Conservation (phyloP, 2,329 filamentous ascomycete species). For the Cladophialophora exuberans region DNA sequence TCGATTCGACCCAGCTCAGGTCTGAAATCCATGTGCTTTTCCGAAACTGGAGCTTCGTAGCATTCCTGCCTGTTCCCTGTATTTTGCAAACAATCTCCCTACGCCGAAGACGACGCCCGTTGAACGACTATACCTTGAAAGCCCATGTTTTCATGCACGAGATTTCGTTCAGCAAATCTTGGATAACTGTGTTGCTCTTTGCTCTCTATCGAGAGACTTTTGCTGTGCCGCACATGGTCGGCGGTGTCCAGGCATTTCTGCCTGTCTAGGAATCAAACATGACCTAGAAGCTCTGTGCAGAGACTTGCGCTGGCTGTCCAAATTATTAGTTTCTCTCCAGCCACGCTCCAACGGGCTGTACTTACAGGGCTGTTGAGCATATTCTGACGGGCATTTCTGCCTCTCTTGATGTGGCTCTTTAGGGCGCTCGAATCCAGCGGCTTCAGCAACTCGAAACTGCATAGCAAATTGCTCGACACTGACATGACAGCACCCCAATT, state of each 20-base stretch:
- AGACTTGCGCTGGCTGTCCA: slow-evolving; percentile 46
- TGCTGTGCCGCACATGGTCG: neutral
- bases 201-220: neutral
- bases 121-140: slow-evolving; percentile 1
- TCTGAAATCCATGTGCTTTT: slow-evolving; percentile 8
- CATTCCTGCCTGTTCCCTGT: neutral
- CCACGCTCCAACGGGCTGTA: slow-evolving; percentile 35
- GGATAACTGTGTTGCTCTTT: no score
- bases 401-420: slow-evolving; percentile 99
- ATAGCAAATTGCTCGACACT: slow-evolving; percentile 87
- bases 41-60: slow-evolving; percentile 4
- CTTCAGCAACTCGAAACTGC: slow-evolving; percentile 96
- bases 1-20: slow-evolving; percentile 2
- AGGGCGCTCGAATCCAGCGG: slow-evolving; percentile 93
- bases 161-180: neutral
- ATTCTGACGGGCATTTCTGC: slow-evolving; percentile 87
- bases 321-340: slow-evolving; percentile 10
- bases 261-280: neutral
- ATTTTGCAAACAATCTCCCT: neutral
- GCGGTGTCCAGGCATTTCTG: neutral
- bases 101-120: slow-evolving; percentile 4
- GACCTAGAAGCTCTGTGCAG: slow-evolving; percentile 48
- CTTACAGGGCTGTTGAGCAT: slow-evolving; percentile 95
- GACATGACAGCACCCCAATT: slow-evolving; percentile 99
- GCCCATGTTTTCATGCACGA: neutral